Base-by-base conservation (phyloP, 2,329 filamentous ascomycete genomes). In the Aplosporella prunicola region DNA sequence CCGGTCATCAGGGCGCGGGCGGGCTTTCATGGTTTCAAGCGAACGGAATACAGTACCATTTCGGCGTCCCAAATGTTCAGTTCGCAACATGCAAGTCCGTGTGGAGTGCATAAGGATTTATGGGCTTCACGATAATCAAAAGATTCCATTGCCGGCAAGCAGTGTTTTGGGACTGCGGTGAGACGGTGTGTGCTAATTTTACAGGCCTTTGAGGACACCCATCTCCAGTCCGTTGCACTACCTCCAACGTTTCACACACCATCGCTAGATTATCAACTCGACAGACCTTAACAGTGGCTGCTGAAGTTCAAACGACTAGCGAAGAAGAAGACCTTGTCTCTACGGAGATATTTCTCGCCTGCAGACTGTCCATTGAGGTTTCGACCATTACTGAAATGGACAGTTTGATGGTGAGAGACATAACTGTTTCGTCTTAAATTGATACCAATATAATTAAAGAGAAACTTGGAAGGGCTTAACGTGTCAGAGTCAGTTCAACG, bases 201-300 rank as follows among this genome's bases (percentile, higher is more conserved):
- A 14, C 36, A 34, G 31, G 16, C n/a, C n/a, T n/a, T 15, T 23
- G 11, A 20, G 4, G 16, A 11, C 9, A 4, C 9, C 4, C 15
- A 5, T 16, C 17, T 13, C 30, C 11, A 8, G 15, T 10, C 8
- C 30, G 15, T 23, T 7, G 7, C n/a, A 32, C n/a, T 4, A 23
- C 31, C 4, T 6, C 17, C 24, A 7, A 16, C 7, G 14, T 9
- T 10, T 5, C n/a, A 22, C 5, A n/a, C 27, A 35, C 38, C n/a
- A n/a, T n/a, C 82, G 84, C 84, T 78, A 81, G 73, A 67, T 76
- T 86, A 93, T 93, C 85, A 82, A 82, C 84, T 79, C 78, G 76
- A 80, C 72, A 75, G 79, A 76, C 81, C 66, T 53, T 55, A 46
- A 45, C 52, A 47, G 80, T 85, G 82, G 80, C 77, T 81, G 72